Evolutionary conservation across 495 filamentous ascomycete species (phyloP).

Genomic region (Daldinia grandis): DNA sequence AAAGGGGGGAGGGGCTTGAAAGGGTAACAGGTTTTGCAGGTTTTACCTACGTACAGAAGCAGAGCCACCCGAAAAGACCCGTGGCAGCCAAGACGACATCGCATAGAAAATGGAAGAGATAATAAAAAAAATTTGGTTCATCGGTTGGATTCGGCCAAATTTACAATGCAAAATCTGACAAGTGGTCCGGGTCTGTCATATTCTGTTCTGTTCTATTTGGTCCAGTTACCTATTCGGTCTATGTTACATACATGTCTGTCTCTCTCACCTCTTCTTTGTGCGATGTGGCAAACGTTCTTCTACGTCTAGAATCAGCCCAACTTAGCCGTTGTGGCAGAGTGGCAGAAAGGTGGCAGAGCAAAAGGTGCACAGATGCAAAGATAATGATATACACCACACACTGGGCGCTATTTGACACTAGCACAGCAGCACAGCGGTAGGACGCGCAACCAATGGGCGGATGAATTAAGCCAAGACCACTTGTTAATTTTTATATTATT

Average conservation of each 20-base stretch:
- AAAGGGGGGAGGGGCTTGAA: slow-evolving; percentile 2
- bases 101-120: no score
- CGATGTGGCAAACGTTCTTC: not conserved
- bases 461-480: not conserved
- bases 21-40: not conserved
- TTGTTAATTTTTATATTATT: not conserved
- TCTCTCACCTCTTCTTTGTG: not conserved
- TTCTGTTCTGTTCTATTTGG: not conserved
- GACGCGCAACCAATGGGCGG: not conserved
- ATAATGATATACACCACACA: not conserved
- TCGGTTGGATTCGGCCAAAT: slow-evolving; percentile 1
- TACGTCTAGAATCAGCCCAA: not conserved
- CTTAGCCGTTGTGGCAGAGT: not conserved
- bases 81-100: not conserved
- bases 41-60: no score
- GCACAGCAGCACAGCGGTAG: not conserved
- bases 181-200: not conserved
- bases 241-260: no score
- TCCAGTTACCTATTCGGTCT: no score
- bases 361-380: not conserved
- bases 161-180: not conserved
- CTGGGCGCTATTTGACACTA: not conserved
- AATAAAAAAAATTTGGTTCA: not conserved
- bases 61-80: slow-evolving; percentile 27
- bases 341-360: not conserved